Percentiles rank a stretch among this genome's conserved stretches.
Evolutionary conservation across 2,329 filamentous ascomycete species (phyloP).

Genomic region (Fusarium bulbicola): DNA sequence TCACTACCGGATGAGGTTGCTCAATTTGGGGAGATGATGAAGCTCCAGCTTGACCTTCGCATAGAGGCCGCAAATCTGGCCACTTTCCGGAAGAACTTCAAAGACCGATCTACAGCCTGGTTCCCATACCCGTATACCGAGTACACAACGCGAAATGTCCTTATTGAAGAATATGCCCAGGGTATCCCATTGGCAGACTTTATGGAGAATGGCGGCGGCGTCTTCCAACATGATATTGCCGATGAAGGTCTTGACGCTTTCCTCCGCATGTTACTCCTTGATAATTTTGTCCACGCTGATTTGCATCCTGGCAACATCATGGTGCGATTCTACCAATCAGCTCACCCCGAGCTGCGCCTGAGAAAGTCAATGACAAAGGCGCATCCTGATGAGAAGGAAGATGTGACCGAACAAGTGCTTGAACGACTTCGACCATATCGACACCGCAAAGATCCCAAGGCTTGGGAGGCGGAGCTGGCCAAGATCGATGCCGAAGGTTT

Average conservation of each 20-base stretch:
- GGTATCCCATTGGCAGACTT: conserved; percentile 93
- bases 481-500: conserved; percentile 88
- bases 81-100: conserved; percentile 90
- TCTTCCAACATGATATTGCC: conserved; percentile 93
- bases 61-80: conserved; percentile 93
- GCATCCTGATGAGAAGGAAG: conserved; percentile 62
- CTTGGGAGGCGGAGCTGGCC: conserved; percentile 78
- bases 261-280: conserved; percentile 92
- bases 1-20: conserved; percentile 93
- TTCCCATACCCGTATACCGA: conserved; percentile 95
- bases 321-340: conserved; percentile 95
- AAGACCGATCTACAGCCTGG: conserved; percentile 88
- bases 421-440: conserved; percentile 79
- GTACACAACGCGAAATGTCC: conserved; percentile 89
- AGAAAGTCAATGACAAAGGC: conserved; percentile 43
- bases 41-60: conserved; percentile 91
- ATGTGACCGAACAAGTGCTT: conserved; percentile 89
- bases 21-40: conserved; percentile 99
- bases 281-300: conserved; percentile 98
- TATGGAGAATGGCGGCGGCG: conserved; percentile 87
- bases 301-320: conserved; percentile 98
- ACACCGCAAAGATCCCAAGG: conserved; percentile 66
- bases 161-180: conserved; percentile 95
- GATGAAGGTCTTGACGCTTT: conserved; percentile 96
- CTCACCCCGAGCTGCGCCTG: conserved; percentile 69